Percentiles rank a stretch among this genome's conserved stretches.
These are phyloP conservation scores for Centella asiatica DNA, from an alignment of 129 eudicot species.

Conservation along the genomic window DNA sequence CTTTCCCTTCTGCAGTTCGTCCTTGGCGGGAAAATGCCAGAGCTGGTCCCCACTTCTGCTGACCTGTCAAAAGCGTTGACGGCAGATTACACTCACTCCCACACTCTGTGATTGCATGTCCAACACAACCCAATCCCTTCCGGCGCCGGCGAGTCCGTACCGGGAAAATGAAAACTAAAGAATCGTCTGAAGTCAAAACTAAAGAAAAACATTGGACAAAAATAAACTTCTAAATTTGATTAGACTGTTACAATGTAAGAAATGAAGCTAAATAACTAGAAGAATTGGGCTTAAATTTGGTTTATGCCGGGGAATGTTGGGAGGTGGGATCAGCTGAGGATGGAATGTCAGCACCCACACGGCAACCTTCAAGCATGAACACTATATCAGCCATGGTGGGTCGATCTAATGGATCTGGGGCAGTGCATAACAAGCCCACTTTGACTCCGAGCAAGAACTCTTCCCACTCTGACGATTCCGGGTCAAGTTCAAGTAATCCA, in stretches of 20 bases:
- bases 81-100: not conserved
- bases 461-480: slow-evolving; percentile 96
- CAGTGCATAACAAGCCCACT: slow-evolving; percentile 84
- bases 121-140: too few relatives aligned
- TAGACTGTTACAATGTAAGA: slow-evolving; percentile 13
- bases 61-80: slow-evolving; percentile 15
- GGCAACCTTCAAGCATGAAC: slow-evolving; percentile 93
- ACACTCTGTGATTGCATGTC: not conserved
- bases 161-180: too few relatives aligned
- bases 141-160: too few relatives aligned
- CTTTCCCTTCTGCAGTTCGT: not conserved
- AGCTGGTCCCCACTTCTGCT: not conserved
- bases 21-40: slow-evolving; percentile 20
- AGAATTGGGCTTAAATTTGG: slow-evolving; percentile 13
- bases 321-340: slow-evolving; percentile 87
- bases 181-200: too few relatives aligned
- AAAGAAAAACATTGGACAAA: not conserved
- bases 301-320: slow-evolving; percentile 61
- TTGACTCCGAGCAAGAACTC: slow-evolving; percentile 87
- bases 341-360: slow-evolving; percentile 79
- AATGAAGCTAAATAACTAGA: slow-evolving; percentile 5
- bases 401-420: slow-evolving; percentile 75
- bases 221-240: not conserved
- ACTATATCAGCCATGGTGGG: slow-evolving; percentile 80
- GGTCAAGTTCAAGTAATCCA: slow-evolving; percentile 79